These are phyloP conservation scores for Beauveria medogensis DNA, from an alignment of 2,329 filamentous ascomycete species.

Conservation along the genomic window DNA sequence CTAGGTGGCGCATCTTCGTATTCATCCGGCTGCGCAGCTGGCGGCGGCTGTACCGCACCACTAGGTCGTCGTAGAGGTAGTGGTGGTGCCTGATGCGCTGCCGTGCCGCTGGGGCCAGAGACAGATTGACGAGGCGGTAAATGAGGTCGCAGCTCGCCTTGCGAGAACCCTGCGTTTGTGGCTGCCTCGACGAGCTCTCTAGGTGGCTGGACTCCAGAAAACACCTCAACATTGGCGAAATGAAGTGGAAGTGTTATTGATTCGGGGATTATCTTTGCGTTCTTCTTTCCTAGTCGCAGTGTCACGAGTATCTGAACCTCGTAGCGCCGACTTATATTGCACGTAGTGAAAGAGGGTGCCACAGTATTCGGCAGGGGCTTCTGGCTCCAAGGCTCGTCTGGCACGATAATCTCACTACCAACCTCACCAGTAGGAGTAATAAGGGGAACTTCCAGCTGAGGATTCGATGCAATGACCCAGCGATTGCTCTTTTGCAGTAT, in stretches of 20 bases:
- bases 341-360: slow-evolving; percentile 78
- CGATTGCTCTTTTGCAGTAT: slow-evolving; percentile 59
- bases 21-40: slow-evolving; percentile 36
- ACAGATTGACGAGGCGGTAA: slow-evolving; percentile 15
- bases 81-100: slow-evolving; percentile 15
- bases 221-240: slow-evolving; percentile 68
- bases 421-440: slow-evolving; percentile 48
- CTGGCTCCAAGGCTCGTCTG: slow-evolving; percentile 63
- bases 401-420: slow-evolving; percentile 61
- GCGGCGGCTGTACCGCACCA: slow-evolving; percentile 52
- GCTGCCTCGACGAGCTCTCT: slow-evolving; percentile 61
- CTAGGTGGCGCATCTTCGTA: slow-evolving; percentile 82
- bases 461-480: slow-evolving; percentile 67
- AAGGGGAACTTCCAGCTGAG: slow-evolving; percentile 64
- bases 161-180: slow-evolving; percentile 30
- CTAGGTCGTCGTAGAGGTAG: slow-evolving; percentile 23
- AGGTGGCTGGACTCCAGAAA: slow-evolving; percentile 79
- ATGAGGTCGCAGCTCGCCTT: slow-evolving; percentile 19
- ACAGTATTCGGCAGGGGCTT: slow-evolving; percentile 74
- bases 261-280: slow-evolving; percentile 44
- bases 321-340: slow-evolving; percentile 77
- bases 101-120: neutral
- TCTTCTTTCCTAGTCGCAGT: slow-evolving; percentile 59
- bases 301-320: slow-evolving; percentile 73
- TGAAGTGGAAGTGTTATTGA: slow-evolving; percentile 70